phyloP scores from a whole-genome alignment of 1,284 basidiomycete genomes.

The Boletus smithii region DNA sequence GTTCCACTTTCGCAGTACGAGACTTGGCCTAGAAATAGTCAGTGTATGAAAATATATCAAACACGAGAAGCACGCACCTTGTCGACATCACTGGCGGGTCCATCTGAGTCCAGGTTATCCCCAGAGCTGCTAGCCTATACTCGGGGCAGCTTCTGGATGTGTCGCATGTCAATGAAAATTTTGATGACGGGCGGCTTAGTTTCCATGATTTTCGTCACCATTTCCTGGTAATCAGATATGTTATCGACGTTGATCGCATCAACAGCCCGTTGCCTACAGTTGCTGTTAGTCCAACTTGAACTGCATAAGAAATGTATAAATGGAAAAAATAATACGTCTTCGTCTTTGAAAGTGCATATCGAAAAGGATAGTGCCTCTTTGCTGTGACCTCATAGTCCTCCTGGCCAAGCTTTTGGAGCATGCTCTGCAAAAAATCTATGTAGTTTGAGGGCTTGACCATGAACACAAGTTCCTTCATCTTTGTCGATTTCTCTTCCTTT shows the following conservation, averaged over 20 bases:
- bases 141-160: constrained; percentile 17
- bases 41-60: background rate
- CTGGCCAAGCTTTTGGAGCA: background rate
- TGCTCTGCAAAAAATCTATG: background rate
- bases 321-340: background rate
- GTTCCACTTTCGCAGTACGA: background rate
- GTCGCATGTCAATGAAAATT: constrained; percentile 16
- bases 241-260: constrained; percentile 14
- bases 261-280: background rate
- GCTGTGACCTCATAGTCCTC: background rate
- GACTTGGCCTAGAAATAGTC: background rate
- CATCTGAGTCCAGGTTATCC: background rate
- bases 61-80: background rate
- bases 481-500: background rate
- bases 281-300: background rate
- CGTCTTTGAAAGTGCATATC: background rate
- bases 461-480: background rate
- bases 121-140: background rate
- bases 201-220: constrained; percentile 11
- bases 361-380: background rate
- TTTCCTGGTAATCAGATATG: constrained; percentile 11
- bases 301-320: background rate
- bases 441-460: background rate
- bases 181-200: constrained; percentile 5
- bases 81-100: background rate